Evolutionary conservation across 1,284 basidiomycete species (phyloP), one percentile per base, ranked within the genome.

Genomic region (Phlebopus sp.): DNA sequence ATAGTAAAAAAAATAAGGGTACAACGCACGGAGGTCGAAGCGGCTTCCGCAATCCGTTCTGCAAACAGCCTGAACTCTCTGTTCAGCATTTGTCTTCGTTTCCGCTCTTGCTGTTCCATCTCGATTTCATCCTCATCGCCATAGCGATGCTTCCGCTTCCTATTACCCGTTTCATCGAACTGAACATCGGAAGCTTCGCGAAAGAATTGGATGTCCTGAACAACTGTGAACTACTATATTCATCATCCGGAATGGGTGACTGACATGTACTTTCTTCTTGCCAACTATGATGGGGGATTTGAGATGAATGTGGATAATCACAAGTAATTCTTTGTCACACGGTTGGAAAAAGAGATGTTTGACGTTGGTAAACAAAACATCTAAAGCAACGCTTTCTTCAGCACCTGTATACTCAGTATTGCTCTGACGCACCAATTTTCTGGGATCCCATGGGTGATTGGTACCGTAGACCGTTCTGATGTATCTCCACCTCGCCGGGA

Each of bases 91-190:
- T 89, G 87, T 44, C 95, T 76, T 21, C 92, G 84, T 66, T 90
- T 90, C 49, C 95, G 79, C 69, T 99, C 97, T 66, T 96, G 93
- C 66, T 98, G 96, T 66, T 99, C 97, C 70, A 97, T 88, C 74
- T 99, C 96, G 55, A 99, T 95, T 72, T 99, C 97, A 66, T 99
- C 97, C 68, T 99, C 97, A 64, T 99, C 97, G 35, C 96, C 96
- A 62, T 97, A 97, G 47, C 95, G 84, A 56, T 96, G 92, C 71
- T 97, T 95, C 52, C 97, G 84, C 70, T 98, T 99, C 57, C 94
- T 84, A 64, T 98, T 98, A n/a, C 96, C 96, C 0, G 95, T 97
- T 71, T 99, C 97, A 63, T 99, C 97, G 63, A 98, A 99, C 57
- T 96, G 92, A 31, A 96, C 93, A 62, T 99, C 97, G 0, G 92